A percentile compares a stretch with the other conserved stretches of the same genome.
These are phyloP conservation scores for Nakazawaea pomicola DNA, from an alignment of 805 yeast genomes.

Conservation along the genomic window DNA sequence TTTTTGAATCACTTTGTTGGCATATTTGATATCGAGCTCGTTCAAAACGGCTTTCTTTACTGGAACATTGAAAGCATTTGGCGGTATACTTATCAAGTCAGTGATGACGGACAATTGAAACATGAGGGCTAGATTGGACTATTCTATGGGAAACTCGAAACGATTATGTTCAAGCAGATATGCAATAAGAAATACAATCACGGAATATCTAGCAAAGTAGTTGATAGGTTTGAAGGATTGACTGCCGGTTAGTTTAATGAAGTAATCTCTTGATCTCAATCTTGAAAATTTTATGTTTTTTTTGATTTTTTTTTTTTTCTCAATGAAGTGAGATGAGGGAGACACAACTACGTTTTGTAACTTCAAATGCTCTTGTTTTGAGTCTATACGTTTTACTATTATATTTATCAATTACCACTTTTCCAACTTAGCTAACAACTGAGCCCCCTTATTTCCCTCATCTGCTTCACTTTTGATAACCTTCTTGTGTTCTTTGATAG, in stretches of 20 bases:
- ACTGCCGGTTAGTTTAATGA: no score
- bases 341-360: no score
- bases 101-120: slow-evolving; percentile 76
- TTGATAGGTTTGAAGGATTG: no score
- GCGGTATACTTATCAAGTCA: slow-evolving; percentile 86
- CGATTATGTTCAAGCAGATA: no score
- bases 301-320: no score
- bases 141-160: no score
- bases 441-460: slow-evolving; percentile 63
- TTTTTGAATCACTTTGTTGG: slow-evolving; percentile 80
- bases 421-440: slow-evolving; percentile 36
- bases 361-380: no score
- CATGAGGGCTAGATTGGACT: slow-evolving; percentile 39
- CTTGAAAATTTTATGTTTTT: no score
- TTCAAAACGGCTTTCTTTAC: slow-evolving; percentile 68
- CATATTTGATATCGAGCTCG: slow-evolving; percentile 78
- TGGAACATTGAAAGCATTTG: slow-evolving; percentile 72
- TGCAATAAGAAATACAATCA: no score
- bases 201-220: no score
- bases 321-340: no score
- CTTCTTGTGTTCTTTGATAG: slow-evolving; percentile 47
- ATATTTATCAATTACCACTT: not conserved
- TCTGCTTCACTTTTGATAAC: slow-evolving; percentile 34
- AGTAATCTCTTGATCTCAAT: no score
- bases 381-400: not conserved